Conservation (phyloP, 75 land plant species). For the Picea glauca region DNA sequence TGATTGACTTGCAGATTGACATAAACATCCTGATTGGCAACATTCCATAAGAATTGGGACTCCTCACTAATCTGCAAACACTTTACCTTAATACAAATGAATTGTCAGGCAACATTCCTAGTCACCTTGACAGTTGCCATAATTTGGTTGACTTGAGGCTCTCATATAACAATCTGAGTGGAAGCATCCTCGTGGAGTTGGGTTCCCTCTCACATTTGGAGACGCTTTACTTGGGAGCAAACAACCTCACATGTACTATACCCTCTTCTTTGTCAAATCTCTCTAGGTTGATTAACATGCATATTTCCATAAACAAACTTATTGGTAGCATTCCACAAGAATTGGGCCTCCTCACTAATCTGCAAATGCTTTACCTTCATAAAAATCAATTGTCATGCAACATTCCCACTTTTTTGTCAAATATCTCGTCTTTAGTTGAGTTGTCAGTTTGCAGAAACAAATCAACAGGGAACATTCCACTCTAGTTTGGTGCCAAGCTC, state of each 20-base stretch:
- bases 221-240: no score
- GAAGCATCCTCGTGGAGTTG: conserved; percentile 6
- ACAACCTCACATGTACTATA: conserved; percentile 31
- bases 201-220: no score
- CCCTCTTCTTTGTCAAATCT: conserved; percentile 15
- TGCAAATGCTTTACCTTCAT: conserved; percentile 27
- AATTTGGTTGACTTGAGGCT: no score
- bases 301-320: conserved; percentile 41
- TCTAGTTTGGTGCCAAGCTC: conserved; percentile 19
- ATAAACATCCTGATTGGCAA: conserved; percentile 24
- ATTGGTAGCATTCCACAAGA: conserved; percentile 36
- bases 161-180: no score
- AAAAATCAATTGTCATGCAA: conserved; percentile 28
- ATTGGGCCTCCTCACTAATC: conserved; percentile 19
- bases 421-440: conserved; percentile 21
- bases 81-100: no score
- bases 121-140: no score
- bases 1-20: conserved; percentile 29
- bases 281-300: conserved; percentile 14
- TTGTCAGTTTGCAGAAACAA: conserved; percentile 27
- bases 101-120: no score
- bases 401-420: conserved; percentile 25
- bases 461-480: conserved; percentile 27
- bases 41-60: conserved; percentile 10
- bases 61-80: no score